These are phyloP conservation scores for Chenopodium quinoa DNA, from an alignment of 148 eudicot species.

Conservation along the genomic window DNA sequence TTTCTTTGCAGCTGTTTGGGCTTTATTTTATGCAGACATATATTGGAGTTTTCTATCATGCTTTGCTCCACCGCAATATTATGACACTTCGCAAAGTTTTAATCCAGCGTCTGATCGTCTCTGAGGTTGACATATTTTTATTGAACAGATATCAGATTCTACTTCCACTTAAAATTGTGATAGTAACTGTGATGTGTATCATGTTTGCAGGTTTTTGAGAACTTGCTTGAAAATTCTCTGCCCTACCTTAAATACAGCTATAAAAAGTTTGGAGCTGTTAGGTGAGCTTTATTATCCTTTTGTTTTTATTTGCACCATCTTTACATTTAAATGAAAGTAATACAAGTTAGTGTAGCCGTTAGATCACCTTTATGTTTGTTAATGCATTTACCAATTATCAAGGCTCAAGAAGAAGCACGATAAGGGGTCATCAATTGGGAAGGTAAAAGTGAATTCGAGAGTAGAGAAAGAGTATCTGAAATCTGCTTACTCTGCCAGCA, in stretches of 20 bases:
- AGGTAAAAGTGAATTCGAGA: conserved; percentile 51
- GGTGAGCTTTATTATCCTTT: conserved; percentile 41
- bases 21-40: conserved; percentile 96
- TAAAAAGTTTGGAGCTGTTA: conserved; percentile 63
- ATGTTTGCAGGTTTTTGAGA: conserved; percentile 67
- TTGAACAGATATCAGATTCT: not conserved
- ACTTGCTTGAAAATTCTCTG: conserved; percentile 71
- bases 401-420: conserved; percentile 68
- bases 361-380: not conserved
- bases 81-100: conserved; percentile 83
- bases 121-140: conserved; percentile 49
- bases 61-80: conserved; percentile 79
- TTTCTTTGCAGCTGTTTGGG: conserved; percentile 71
- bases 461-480: conserved; percentile 94
- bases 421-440: conserved; percentile 45
- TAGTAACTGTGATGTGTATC: not conserved
- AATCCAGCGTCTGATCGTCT: conserved; percentile 78
- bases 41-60: conserved; percentile 91
- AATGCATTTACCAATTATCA: conserved; percentile 11
- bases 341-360: not conserved
- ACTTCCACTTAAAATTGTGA: not conserved
- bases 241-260: conserved; percentile 80
- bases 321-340: not conserved
- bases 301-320: not conserved
- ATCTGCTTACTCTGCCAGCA: conserved; percentile 81